Conservation (phyloP, 176 grass and related monocot species). For the Elaeis guineensis region DNA sequence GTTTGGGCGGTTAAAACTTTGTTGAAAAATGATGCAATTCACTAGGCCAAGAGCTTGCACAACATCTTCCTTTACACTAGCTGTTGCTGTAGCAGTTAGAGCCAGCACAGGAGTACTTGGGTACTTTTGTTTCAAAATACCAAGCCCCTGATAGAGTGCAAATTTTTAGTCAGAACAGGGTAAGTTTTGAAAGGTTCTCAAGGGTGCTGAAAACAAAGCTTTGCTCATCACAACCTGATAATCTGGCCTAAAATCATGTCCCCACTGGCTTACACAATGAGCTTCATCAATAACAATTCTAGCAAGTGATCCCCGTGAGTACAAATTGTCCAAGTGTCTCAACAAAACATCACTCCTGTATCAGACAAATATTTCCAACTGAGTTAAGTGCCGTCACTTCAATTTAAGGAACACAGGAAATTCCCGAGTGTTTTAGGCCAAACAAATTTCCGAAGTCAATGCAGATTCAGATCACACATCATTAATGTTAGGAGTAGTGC, state of each 20-base stretch:
- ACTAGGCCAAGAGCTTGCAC: constrained; percentile 80
- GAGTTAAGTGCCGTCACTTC: too few relatives aligned
- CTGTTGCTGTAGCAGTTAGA: constrained; percentile 89
- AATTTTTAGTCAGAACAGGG: background rate
- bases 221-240: constrained; percentile 52
- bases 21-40: constrained; percentile 81
- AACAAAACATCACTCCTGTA: constrained; percentile 64
- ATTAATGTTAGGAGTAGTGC: too few relatives aligned
- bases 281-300: constrained; percentile 99
- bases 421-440: too few relatives aligned
- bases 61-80: constrained; percentile 89
- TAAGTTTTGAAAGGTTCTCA: background rate
- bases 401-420: too few relatives aligned
- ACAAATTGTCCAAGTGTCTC: constrained; percentile 46
- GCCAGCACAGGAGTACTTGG: constrained; percentile 66
- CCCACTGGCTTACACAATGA: constrained; percentile 98
- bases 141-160: constrained; percentile 39
- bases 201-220: background rate
- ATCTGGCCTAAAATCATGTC: constrained; percentile 95
- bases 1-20: constrained; percentile 95
- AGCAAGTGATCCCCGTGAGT: constrained; percentile 52
- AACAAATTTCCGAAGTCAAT: too few relatives aligned
- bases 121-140: constrained; percentile 79
- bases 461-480: too few relatives aligned
- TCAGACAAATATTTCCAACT: background rate